A percentile compares a stretch with the other conserved stretches of the same genome.
phyloP scores from a whole-genome alignment of 768 basidiomycete species.

The Hygrocybe punicea region DNA sequence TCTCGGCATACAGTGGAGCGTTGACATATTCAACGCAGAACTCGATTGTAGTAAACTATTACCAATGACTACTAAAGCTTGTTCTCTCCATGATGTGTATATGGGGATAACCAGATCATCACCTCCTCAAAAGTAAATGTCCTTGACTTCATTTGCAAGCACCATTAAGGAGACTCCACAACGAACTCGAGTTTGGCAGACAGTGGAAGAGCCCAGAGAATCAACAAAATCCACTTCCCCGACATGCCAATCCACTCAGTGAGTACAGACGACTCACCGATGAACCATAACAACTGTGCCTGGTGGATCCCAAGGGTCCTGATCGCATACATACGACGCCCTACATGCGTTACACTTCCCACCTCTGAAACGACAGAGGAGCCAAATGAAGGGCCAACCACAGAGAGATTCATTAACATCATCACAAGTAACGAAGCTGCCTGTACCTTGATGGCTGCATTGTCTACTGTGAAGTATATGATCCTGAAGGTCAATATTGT shows the following conservation, averaged over 20 bases:
- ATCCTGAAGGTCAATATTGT: not conserved
- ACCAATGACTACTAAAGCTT: not conserved
- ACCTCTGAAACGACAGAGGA: slow-evolving; percentile 1
- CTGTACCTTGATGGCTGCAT: not conserved
- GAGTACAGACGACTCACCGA: no score
- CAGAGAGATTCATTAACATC: not conserved
- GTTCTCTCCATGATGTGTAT: not conserved
- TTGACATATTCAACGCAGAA: not conserved
- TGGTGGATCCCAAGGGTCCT: not conserved
- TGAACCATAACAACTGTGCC: no score
- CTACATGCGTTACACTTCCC: slow-evolving; percentile 5
- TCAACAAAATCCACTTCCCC: no score
- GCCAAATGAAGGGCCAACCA: slow-evolving; percentile 1
- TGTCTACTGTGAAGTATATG: not conserved
- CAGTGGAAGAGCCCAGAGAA: no score
- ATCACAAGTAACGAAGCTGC: not conserved
- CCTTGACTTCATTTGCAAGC: no score
- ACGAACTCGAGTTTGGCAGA: no score
- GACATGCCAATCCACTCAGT: no score
- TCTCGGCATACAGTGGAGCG: not conserved
- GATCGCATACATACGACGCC: not conserved
- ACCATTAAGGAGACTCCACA: no score
- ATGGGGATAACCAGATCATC: no score
- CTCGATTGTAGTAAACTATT: not conserved
- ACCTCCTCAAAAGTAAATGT: no score